phyloP scores from a whole-genome alignment of 306 rosid species.

The Hippophae rhamnoides region DNA sequence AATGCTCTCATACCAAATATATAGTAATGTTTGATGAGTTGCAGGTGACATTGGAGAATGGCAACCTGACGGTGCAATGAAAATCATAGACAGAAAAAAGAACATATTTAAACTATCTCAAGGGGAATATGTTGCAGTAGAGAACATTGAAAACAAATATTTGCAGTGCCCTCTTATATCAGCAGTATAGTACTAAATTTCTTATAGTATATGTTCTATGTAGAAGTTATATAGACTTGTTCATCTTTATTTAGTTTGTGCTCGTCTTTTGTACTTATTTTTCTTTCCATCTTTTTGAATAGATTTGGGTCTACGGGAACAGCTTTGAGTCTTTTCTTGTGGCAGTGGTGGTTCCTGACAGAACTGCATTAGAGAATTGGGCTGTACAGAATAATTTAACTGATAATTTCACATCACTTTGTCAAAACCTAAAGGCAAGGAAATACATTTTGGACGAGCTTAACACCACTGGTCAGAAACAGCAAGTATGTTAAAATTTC shows the following conservation, averaged over 20 bases:
- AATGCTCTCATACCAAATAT: too few species aligned
- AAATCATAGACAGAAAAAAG: constrained; percentile 82
- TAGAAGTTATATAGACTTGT: neutral
- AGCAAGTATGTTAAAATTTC: constrained; percentile 38
- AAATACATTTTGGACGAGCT: constrained; percentile 79
- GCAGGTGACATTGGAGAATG: constrained; percentile 97
- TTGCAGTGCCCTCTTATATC: constrained; percentile 66
- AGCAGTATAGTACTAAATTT: constrained; percentile 37
- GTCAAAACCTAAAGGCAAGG: constrained; percentile 54
- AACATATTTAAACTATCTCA: constrained; percentile 87
- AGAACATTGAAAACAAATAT: constrained; percentile 69
- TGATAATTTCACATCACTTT: constrained; percentile 57
- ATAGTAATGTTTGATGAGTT: constrained; percentile 7
- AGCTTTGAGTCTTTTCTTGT: constrained; percentile 95
- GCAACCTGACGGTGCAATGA: constrained; percentile 83
- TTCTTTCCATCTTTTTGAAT: constrained; percentile 10
- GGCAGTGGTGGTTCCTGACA: constrained; percentile 82
- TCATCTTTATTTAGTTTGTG: neutral
- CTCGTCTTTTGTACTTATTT: neutral
- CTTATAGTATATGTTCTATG: too few species aligned
- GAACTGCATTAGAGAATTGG: constrained; percentile 70
- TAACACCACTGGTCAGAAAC: constrained; percentile 56
- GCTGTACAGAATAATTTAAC: constrained; percentile 40
- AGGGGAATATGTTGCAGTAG: constrained; percentile 91
- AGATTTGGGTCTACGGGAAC: constrained; percentile 96